Evolutionary conservation across 305 asterid species (phyloP).

Genomic region (Fraxinus velutina): DNA sequence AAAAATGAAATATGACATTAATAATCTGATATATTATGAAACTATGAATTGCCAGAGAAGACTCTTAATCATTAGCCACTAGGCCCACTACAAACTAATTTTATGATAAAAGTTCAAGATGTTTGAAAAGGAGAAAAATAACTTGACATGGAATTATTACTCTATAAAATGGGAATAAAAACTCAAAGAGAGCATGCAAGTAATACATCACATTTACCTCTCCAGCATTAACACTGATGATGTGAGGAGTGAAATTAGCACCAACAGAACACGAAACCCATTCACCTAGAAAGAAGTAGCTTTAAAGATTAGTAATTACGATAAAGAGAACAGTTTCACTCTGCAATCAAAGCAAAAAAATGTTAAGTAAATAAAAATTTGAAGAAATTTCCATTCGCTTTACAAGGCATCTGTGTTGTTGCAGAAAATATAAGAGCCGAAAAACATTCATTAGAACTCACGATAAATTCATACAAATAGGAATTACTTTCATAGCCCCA

Average conservation of each 20-base stretch:
- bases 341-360: slow-evolving; percentile 7
- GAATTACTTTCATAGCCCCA: not conserved
- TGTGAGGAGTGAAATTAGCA: slow-evolving; percentile 77
- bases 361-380: not conserved
- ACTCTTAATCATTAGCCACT: not conserved
- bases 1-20: not conserved
- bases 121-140: not conserved
- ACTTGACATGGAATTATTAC: not conserved
- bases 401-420: not conserved
- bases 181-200: not conserved
- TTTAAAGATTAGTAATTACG: not conserved
- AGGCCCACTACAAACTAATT: not conserved
- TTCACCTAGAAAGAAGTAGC: slow-evolving; percentile 45
- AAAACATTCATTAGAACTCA: not conserved
- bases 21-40: not conserved
- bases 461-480: not conserved
- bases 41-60: not conserved
- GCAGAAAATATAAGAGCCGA: not conserved
- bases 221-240: slow-evolving; percentile 76
- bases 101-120: not conserved
- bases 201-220: slow-evolving; percentile 49
- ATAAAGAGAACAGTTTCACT: not conserved
- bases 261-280: slow-evolving; percentile 77
- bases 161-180: not conserved
- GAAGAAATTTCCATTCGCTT: not conserved